phyloP scores from a whole-genome alignment of 1,284 basidiomycete genomes.

The Pterulicium gracile region DNA sequence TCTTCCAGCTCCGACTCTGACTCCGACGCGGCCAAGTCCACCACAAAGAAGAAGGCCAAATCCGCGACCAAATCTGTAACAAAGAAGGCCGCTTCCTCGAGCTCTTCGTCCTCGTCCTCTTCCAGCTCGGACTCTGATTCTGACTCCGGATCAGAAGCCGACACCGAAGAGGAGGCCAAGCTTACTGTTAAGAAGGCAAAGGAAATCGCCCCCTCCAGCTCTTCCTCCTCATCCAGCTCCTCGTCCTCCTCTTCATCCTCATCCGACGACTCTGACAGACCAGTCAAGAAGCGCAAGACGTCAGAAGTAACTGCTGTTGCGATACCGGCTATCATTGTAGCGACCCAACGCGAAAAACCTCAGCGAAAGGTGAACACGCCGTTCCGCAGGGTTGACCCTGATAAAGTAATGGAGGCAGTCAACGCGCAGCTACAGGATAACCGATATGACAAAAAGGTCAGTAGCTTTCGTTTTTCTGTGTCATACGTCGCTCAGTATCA shows the following conservation, averaged over 20 bases:
- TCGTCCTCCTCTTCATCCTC: slow-evolving; percentile 3
- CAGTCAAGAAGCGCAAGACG: not conserved
- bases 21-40: not conserved
- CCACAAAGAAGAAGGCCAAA: slow-evolving; percentile 8
- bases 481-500: slow-evolving; percentile 8
- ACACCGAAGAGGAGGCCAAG: slow-evolving; percentile 6
- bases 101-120: slow-evolving; percentile 6
- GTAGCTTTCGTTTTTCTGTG: slow-evolving; percentile 13
- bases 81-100: slow-evolving; percentile 8
- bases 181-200: not conserved
- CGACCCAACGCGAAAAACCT: slow-evolving; percentile 21
- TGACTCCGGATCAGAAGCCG: slow-evolving; percentile 16
- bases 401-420: slow-evolving; percentile 53
- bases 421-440: slow-evolving; percentile 59
- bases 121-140: slow-evolving; percentile 16
- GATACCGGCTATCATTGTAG: slow-evolving; percentile 16
- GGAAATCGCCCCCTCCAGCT: not conserved
- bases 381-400: slow-evolving; percentile 78
- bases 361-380: slow-evolving; percentile 41
- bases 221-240: not conserved
- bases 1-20: too few relatives aligned
- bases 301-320: not conserved
- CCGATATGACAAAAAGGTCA: slow-evolving; percentile 73
- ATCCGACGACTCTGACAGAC: not conserved
- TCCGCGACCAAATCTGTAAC: slow-evolving; percentile 4